Percentiles rank a stretch among this genome's conserved stretches.
phyloP scores from a whole-genome alignment of 2,329 filamentous ascomycete species.

The Fusarium hostae region DNA sequence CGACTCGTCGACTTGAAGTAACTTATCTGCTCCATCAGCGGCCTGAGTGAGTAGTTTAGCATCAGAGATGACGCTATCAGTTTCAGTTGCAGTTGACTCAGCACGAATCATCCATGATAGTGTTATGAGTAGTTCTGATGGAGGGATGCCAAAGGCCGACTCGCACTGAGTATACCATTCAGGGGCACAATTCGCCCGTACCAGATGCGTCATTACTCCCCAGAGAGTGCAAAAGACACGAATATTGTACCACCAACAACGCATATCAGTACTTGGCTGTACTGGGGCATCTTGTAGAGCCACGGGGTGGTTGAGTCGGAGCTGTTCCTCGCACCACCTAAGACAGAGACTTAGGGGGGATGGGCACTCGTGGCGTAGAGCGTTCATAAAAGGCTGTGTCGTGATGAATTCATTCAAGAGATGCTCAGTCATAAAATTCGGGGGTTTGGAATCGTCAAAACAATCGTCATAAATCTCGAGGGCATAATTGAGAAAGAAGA shows the following conservation, averaged over 20 bases:
- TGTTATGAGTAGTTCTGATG: constrained; percentile 42
- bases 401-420: constrained; percentile 38
- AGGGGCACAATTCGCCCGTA: constrained; percentile 24
- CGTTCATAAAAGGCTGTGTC: constrained; percentile 30
- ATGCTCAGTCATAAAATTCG: constrained; percentile 20
- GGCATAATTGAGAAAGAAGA: constrained; percentile 33
- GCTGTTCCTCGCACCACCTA: constrained; percentile 38
- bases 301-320: constrained; percentile 20
- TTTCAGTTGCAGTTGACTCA: neutral
- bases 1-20: constrained; percentile 17
- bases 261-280: constrained; percentile 7
- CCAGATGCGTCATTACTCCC: constrained; percentile 29
- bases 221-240: constrained; percentile 42
- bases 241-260: constrained; percentile 39
- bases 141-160: constrained; percentile 38
- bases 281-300: constrained; percentile 29
- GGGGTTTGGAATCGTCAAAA: constrained; percentile 1
- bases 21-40: constrained; percentile 4
- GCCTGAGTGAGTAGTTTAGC: constrained; percentile 25
- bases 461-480: constrained; percentile 36
- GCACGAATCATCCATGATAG: constrained; percentile 42
- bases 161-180: constrained; percentile 40
- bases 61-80: neutral
- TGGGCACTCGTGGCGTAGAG: neutral
- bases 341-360: constrained; percentile 31